phyloP scores from a whole-genome alignment of 495 filamentous ascomycete species.

The Aspergillus olivimuriae region DNA sequence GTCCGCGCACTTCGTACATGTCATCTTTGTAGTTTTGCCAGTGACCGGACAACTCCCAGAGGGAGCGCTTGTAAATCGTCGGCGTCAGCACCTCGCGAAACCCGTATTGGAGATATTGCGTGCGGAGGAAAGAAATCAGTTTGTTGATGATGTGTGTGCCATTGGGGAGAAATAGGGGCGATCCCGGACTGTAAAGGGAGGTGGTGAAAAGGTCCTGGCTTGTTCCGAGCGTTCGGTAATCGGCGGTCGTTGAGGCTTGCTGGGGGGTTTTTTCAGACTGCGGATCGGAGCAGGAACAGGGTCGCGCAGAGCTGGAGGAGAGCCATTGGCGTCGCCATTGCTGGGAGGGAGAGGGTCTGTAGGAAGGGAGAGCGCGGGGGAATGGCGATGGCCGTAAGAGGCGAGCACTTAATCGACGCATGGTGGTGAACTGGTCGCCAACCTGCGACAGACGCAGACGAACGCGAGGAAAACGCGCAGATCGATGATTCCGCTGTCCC shows the following conservation, averaged over 20 bases:
- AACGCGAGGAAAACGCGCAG: not conserved
- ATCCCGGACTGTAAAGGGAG: conserved; percentile 76
- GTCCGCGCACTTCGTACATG: conserved; percentile 82
- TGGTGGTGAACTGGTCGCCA: conserved; percentile 6
- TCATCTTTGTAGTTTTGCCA: conserved; percentile 92
- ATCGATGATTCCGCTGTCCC: not conserved
- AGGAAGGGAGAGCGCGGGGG: not conserved
- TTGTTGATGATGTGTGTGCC: conserved; percentile 85
- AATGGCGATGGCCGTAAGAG: conserved; percentile 2
- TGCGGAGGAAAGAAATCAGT: conserved; percentile 74
- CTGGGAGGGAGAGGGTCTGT: not conserved
- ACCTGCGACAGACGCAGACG: no score
- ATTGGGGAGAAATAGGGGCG: conserved; percentile 80
- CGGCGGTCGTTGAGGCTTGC: conserved; percentile 24
- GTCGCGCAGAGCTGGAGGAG: conserved; percentile 24
- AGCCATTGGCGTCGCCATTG: conserved; percentile 23
- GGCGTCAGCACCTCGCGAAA: conserved; percentile 91
- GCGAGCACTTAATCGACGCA: conserved; percentile 16
- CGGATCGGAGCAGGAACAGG: conserved; percentile 35
- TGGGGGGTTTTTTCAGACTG: conserved; percentile 10
- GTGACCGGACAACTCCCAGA: conserved; percentile 87
- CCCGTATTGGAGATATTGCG: conserved; percentile 80
- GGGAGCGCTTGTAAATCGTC: conserved; percentile 84
- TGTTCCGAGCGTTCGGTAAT: conserved; percentile 68
- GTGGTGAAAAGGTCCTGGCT: conserved; percentile 74